A percentile compares a stretch with the other conserved stretches of the same genome.
Conservation (phyloP, 768 basidiomycete genomes). For the Amanita exitialis region DNA sequence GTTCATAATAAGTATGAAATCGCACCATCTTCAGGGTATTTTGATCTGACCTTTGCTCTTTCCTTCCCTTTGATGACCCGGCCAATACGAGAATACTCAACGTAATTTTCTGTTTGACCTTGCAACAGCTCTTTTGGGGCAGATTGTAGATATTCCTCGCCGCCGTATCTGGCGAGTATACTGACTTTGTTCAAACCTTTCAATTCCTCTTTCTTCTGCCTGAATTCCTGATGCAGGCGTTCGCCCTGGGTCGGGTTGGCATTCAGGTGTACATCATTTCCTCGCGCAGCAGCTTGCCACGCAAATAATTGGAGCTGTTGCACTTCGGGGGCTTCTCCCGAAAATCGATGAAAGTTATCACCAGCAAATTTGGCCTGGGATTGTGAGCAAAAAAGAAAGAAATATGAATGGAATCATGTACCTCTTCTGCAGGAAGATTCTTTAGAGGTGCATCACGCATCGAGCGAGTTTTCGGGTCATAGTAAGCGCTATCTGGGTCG, state of each 20-base stretch:
- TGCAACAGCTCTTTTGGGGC: slow-evolving; percentile 89
- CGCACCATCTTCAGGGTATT: slow-evolving; percentile 95
- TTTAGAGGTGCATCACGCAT: slow-evolving; percentile 95
- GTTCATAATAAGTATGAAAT: slow-evolving; percentile 9
- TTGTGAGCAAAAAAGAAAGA: slow-evolving; percentile 3
- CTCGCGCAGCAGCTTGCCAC: slow-evolving; percentile 89
- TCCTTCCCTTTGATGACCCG: slow-evolving; percentile 89
- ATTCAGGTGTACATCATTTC: slow-evolving; percentile 92
- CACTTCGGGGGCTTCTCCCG: slow-evolving; percentile 89
- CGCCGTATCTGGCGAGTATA: slow-evolving; percentile 89
- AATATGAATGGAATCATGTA: slow-evolving; percentile 25
- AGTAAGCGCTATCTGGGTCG: slow-evolving; percentile 93
- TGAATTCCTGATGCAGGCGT: slow-evolving; percentile 84
- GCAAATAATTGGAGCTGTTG: slow-evolving; percentile 93
- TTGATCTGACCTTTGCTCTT: slow-evolving; percentile 76
- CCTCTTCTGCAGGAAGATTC: slow-evolving; percentile 78
- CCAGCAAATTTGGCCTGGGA: slow-evolving; percentile 81
- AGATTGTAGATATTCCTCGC: slow-evolving; percentile 82
- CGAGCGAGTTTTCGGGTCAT: slow-evolving; percentile 98
- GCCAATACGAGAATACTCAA: slow-evolving; percentile 92
- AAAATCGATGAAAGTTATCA: slow-evolving; percentile 89
- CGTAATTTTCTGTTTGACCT: slow-evolving; percentile 95
- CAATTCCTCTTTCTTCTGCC: slow-evolving; percentile 84
- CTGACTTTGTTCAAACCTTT: slow-evolving; percentile 84
- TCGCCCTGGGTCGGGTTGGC: slow-evolving; percentile 96